Evolutionary conservation across 116 monocot genomes (phyloP).

Genomic region (Papilionanthe hybrid): DNA sequence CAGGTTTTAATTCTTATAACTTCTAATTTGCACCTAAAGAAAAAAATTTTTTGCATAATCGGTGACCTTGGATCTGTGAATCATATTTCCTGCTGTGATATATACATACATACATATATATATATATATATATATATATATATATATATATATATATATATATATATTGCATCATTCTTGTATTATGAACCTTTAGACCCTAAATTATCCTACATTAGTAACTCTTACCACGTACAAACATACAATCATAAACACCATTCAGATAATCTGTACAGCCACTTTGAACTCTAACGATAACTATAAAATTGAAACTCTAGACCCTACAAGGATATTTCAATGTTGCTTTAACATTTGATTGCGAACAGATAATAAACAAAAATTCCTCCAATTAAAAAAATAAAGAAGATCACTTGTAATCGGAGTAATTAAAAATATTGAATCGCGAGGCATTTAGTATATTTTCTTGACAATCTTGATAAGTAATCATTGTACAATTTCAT

Average conservation of each 20-base stretch:
- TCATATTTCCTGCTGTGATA: not conserved
- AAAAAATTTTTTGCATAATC: not conserved
- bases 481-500: not conserved
- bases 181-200: not conserved
- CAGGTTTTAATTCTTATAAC: not conserved
- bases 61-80: not conserved
- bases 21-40: too few species aligned
- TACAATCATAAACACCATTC: not conserved
- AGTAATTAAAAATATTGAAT: not conserved
- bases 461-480: not conserved
- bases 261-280: not conserved
- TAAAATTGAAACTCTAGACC: not conserved
- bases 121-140: too few species aligned
- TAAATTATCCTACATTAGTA: too few species aligned
- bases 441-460: not conserved
- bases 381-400: not conserved
- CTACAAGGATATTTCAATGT: not conserved
- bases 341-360: not conserved
- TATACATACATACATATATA: too few species aligned
- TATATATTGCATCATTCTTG: not conserved
- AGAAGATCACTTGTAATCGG: not conserved
- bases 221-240: not conserved
- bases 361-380: not conserved
- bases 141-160: not conserved
- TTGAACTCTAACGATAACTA: not conserved